Base-by-base conservation (phyloP, 805 yeast genomes). In the Ogataea populi-albae region DNA sequence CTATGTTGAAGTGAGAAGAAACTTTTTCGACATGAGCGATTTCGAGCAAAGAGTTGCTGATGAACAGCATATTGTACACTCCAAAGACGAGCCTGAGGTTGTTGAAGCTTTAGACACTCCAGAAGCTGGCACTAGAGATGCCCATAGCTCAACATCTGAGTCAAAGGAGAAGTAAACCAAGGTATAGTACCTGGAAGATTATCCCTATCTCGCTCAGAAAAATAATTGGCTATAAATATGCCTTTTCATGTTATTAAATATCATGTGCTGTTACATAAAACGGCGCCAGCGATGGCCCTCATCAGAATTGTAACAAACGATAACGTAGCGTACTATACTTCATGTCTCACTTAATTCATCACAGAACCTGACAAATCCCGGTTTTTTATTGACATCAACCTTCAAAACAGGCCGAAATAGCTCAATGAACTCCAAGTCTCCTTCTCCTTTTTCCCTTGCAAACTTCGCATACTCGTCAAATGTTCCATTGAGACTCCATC, bases 1-100 rank as follows among this genome's bases (percentile, higher is more conserved):
- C 62, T 91, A 88, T 57, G 96, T 91, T 39, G 98, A 91, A 68
- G 94, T 91, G 10, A 78, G 98, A 63, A 77, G 98, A 59, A 96
- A 89, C 65, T 91, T 81, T 61, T 72, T 80, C 52, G 77, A 72
- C 46, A 43, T 54, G 35, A 37, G 35, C 17, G 37, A 39, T 15
- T 35, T 40, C 28, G 41, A 27, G 17, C 22, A 20, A 14, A 24
- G 19, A 18, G 28, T 29, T 19, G 24, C 24, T 3, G 34, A 14
- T 17, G 38, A 20, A n/a, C 16, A 25, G 10, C 12, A 26, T 5
- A 17, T 17, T 17, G 21, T 15, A 15, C 21, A 9, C 17, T 15
- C 7, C 11, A 23, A 24, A 10, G 21, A 18, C 12, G 16, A 30
- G 33, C 23, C 33, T 6, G 33, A 30, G 11, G 15, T 30, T 6